phyloP scores from a whole-genome alignment of 2,329 filamentous ascomycete genomes.

The Fragosphaeria purpurea region DNA sequence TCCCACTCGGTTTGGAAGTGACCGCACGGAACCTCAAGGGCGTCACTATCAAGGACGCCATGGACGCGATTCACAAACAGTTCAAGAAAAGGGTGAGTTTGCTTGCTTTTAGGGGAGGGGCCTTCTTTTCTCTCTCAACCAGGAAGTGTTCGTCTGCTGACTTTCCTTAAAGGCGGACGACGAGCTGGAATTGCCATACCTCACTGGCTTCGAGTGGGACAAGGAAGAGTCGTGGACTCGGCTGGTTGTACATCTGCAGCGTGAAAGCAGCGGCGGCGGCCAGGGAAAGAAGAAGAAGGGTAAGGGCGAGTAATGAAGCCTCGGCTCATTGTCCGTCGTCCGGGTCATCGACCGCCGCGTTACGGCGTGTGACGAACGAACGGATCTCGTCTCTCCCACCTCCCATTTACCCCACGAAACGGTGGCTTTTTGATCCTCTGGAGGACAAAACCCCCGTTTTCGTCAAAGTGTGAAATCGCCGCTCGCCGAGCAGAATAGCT shows the following conservation, averaged over 20 bases:
- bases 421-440: background rate
- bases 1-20: conserved; percentile 78
- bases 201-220: conserved; percentile 95
- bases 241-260: conserved; percentile 77
- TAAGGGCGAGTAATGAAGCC: conserved; percentile 29
- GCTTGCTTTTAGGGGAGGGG: too few relatives aligned
- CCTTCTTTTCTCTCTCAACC: too few relatives aligned
- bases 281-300: conserved; percentile 53
- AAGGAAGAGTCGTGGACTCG: conserved; percentile 83
- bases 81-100: conserved; percentile 85
- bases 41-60: conserved; percentile 92
- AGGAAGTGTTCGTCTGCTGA: too few relatives aligned
- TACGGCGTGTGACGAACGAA: background rate
- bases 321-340: background rate
- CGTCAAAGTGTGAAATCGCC: conserved; percentile 2
- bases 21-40: conserved; percentile 86
- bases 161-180: conserved; percentile 61
- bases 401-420: background rate
- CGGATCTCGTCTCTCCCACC: background rate
- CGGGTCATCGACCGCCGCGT: background rate
- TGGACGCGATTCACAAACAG: conserved; percentile 91
- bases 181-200: conserved; percentile 77
- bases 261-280: conserved; percentile 38
- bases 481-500: background rate
- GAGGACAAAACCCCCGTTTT: conserved; percentile 2